phyloP scores from a whole-genome alignment of 768 basidiomycete genomes.

The Sporobolomyces phaffii region DNA sequence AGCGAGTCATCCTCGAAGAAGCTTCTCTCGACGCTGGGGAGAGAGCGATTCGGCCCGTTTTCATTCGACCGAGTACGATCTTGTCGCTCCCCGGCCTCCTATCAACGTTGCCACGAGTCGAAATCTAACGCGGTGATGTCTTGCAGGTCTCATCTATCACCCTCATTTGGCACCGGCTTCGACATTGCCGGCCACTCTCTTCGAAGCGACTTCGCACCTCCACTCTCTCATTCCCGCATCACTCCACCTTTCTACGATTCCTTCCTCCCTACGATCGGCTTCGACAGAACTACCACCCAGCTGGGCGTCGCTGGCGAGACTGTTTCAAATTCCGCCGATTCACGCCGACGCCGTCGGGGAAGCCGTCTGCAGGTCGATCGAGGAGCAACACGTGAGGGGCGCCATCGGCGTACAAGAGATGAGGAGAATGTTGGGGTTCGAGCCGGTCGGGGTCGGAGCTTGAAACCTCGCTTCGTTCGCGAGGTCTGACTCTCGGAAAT shows the following conservation, averaged over 20 bases:
- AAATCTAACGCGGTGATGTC: no score
- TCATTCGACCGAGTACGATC: slow-evolving; percentile 77
- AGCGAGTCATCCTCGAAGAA: slow-evolving; percentile 60
- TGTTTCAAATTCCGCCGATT: slow-evolving; percentile 76
- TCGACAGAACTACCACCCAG: slow-evolving; percentile 47
- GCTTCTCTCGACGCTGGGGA: slow-evolving; percentile 21
- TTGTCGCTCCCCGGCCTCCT: slow-evolving; percentile 8
- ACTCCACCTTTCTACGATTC: slow-evolving; percentile 49
- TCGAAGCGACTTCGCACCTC: slow-evolving; percentile 56
- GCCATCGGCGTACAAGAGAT: slow-evolving; percentile 66
- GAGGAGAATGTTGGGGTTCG: slow-evolving; percentile 64
- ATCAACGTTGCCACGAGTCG: not conserved
- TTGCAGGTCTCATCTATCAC: slow-evolving; percentile 94
- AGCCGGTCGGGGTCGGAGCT: not conserved
- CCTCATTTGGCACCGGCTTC: slow-evolving; percentile 85
- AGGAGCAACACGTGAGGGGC: slow-evolving; percentile 59
- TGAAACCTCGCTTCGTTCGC: not conserved
- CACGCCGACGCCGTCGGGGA: slow-evolving; percentile 93
- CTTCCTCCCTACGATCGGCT: slow-evolving; percentile 52
- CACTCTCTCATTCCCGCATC: slow-evolving; percentile 55
- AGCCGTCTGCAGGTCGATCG: slow-evolving; percentile 60
- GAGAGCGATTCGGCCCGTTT: slow-evolving; percentile 61
- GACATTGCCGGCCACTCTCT: slow-evolving; percentile 71
- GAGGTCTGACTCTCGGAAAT: no score
- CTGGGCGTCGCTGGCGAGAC: slow-evolving; percentile 63